These are phyloP conservation scores for Hansenula anomala DNA, from an alignment of 1,139 yeast species.

Conservation along the genomic window DNA sequence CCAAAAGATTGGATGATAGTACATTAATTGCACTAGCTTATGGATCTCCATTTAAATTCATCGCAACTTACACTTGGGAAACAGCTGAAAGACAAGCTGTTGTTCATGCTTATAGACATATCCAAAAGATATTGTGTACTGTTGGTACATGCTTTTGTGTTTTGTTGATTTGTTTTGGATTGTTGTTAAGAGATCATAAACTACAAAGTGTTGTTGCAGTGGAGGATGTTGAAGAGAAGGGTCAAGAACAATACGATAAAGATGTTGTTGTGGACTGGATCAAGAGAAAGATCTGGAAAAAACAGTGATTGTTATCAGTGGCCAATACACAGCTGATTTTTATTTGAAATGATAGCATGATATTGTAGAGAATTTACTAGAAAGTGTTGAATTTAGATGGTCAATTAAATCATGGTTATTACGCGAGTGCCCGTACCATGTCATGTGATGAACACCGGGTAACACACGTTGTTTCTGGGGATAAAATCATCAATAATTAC, in stretches of 20 bases:
- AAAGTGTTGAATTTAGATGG: too few species aligned
- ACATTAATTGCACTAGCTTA: constrained; percentile 34
- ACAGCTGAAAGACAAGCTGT: constrained; percentile 49
- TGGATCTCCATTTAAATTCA: constrained; percentile 42
- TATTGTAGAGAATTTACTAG: too few species aligned
- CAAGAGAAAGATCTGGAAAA: not conserved
- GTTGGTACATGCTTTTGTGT: constrained; percentile 52
- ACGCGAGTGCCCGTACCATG: too few species aligned
- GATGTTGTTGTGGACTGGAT: constrained; percentile 2
- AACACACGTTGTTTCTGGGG: too few species aligned
- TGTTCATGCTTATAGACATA: constrained; percentile 49
- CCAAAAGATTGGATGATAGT: constrained; percentile 18
- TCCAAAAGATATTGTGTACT: constrained; percentile 51
- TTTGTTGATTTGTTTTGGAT: constrained; percentile 42
- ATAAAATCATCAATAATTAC: too few species aligned
- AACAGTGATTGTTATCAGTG: too few species aligned
- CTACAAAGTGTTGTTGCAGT: constrained; percentile 26
- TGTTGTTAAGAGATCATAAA: constrained; percentile 49
- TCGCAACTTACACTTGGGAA: constrained; percentile 47
- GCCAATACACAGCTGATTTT: too few species aligned
- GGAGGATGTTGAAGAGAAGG: constrained; percentile 12
- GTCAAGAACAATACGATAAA: constrained; percentile 3
- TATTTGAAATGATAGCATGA: too few species aligned
- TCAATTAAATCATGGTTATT: too few species aligned
- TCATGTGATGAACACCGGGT: too few species aligned